phyloP scores from a whole-genome alignment of 192 early-diverging fungal genomes.

The Tieghemiomyces parasiticus region DNA sequence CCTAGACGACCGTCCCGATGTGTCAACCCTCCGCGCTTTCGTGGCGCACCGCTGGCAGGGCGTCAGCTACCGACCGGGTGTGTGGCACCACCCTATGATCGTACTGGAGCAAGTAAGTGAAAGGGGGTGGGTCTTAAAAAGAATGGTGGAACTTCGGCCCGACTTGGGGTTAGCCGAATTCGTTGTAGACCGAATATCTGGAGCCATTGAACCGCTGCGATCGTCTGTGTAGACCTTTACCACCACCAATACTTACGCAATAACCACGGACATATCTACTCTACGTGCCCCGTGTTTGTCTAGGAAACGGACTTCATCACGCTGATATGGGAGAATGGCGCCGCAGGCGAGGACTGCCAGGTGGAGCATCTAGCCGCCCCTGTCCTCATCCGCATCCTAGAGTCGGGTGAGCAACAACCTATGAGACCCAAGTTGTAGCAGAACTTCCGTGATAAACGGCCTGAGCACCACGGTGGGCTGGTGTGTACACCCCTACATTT shows the following conservation, averaged over 20 bases:
- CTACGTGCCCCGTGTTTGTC: constrained; percentile 6
- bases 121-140: not conserved
- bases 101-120: constrained; percentile 31
- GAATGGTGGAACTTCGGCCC: not conserved
- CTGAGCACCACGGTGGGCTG: too few species aligned
- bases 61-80: constrained; percentile 63
- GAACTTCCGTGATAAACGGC: too few species aligned
- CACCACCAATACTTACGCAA: not conserved
- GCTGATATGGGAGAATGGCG: constrained; percentile 66
- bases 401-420: too few species aligned
- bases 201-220: not conserved
- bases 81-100: constrained; percentile 90
- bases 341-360: constrained; percentile 58
- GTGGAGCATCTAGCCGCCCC: too few species aligned
- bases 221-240: not conserved
- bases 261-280: not conserved
- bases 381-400: too few species aligned
- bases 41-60: constrained; percentile 54
- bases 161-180: not conserved
- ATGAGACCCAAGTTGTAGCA: too few species aligned
- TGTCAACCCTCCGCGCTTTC: constrained; percentile 58
- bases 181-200: not conserved
- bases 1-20: constrained; percentile 51
- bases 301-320: constrained; percentile 45
- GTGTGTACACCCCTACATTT: too few species aligned